Base-by-base conservation (phyloP, 495 filamentous ascomycete genomes). In the Daldinia loculata region DNA sequence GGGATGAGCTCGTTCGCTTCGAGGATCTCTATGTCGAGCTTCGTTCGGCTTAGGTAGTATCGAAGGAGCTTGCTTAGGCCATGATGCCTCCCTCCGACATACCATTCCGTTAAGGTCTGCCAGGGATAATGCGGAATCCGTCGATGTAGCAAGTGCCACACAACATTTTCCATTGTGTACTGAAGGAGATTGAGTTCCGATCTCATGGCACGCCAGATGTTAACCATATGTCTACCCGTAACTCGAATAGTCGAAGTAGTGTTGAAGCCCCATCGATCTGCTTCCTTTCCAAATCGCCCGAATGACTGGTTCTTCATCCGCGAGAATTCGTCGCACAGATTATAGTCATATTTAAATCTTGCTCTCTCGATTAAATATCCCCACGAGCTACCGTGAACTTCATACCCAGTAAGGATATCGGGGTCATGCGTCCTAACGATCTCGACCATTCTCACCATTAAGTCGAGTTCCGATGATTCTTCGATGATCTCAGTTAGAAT, bases 81-180 rank as follows among this genome's bases (percentile, higher is more conserved):
- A 34, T 87, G 83, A 32, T 89, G 86, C 63, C 84, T 90, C 12
- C 84, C 84, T 67, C 87, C 92, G 3, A 76, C 84, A 67, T 93
- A 95, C 94, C 94, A 98, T 56, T 80, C 76, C 2, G 96, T 97
- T 58, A 99, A 82, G 29, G 91, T 90, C 17, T 80, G 80, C 80
- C 90, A 92, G 2, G 89, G 82, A 76, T 96, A 98, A 75, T 97
- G 93, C 19, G 96, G 96, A 29, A 98, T 92, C 24, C 95, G 89
- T n/a, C 89, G 88, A 75, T 97, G 93, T 17, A 98, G 81, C 8
- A 98, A 80, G 81, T 99, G 96, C 79, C 95, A 98, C 0, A 89
- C 94, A 34, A 99, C 93, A 75, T 98, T 98, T 78, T 98, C 95
- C 90, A 97, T 93, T 0, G 91, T 95, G 75, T 98, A 98, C 74